These are phyloP conservation scores for Symbiodinium pilosum DNA, from an alignment of 73 alveolate genomes.

Conservation along the genomic window DNA sequence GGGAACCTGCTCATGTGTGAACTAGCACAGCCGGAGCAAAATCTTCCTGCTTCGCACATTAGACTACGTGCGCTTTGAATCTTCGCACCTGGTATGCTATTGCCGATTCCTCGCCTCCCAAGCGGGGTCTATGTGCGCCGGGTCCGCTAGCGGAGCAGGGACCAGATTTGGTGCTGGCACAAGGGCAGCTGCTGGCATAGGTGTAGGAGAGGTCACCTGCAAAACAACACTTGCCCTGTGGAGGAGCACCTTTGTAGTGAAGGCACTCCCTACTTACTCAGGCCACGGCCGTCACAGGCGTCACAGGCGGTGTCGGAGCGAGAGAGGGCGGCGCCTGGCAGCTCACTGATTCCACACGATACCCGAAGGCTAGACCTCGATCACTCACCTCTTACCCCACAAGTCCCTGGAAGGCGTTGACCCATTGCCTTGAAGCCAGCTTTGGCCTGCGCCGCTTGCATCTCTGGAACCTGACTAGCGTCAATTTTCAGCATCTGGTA, in stretches of 20 bases:
- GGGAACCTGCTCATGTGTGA: constrained; percentile 25
- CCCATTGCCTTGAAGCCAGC: constrained; percentile 5
- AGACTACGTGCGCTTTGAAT: background rate
- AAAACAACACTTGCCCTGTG: background rate
- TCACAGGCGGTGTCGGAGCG: background rate
- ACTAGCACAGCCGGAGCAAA: too few species aligned
- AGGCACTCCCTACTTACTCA: background rate
- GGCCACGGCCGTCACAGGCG: background rate
- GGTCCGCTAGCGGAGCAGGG: constrained; percentile 61
- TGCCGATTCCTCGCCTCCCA: constrained; percentile 11
- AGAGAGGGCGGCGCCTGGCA: background rate
- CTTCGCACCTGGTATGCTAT: background rate
- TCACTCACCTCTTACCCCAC: too few species aligned
- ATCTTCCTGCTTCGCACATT: background rate
- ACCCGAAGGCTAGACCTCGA: too few species aligned
- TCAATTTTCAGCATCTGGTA: too few species aligned
- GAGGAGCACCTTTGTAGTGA: background rate
- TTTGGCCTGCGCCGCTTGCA: constrained; percentile 11
- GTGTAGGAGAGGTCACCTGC: too few species aligned
- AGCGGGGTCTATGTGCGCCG: constrained; percentile 75
- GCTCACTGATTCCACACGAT: background rate
- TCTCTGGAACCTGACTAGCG: background rate
- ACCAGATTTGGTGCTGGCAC: background rate
- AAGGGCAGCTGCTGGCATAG: background rate
- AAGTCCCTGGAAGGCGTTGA: too few species aligned